Conservation (phyloP, 306 rosid species). For the Lupinus albus region DNA sequence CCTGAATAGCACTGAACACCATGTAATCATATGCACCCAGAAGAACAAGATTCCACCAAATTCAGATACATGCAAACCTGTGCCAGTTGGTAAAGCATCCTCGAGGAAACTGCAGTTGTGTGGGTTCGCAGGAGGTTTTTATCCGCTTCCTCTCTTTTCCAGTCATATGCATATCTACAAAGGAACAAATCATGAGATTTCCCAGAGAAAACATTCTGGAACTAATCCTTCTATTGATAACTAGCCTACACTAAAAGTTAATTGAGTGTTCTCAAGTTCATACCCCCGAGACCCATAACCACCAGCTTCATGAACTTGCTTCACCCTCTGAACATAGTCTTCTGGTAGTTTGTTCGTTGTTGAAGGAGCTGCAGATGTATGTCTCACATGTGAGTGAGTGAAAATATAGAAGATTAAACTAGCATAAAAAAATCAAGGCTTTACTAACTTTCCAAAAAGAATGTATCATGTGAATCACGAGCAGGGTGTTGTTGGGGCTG, state of each 20-base stretch:
- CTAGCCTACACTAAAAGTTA: constrained; percentile 15
- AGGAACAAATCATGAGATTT: constrained; percentile 21
- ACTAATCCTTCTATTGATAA: neutral
- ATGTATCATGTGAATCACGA: constrained; percentile 94
- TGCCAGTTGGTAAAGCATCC: constrained; percentile 86
- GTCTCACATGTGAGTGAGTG: constrained; percentile 34
- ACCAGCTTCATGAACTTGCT: constrained; percentile 78
- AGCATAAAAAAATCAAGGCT: constrained; percentile 10
- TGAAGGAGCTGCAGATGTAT: constrained; percentile 67
- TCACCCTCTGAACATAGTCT: constrained; percentile 93
- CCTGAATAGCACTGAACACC: constrained; percentile 19
- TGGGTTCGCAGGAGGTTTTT: constrained; percentile 92
- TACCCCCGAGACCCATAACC: constrained; percentile 95
- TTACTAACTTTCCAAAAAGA: constrained; percentile 68
- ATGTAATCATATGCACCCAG: constrained; percentile 14
- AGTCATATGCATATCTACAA: constrained; percentile 76
- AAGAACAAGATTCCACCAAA: constrained; percentile 20
- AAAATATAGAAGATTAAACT: constrained; percentile 34
- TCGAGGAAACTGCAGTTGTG: constrained; percentile 90
- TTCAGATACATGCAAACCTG: constrained; percentile 57
- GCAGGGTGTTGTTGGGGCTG: constrained; percentile 99
- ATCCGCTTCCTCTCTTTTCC: constrained; percentile 91
- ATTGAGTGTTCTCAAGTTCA: constrained; percentile 29
- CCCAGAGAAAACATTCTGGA: constrained; percentile 25
- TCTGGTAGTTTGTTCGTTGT: constrained; percentile 82